Conservation (phyloP, 2,329 filamentous ascomycete genomes). For the Apiospora pterosperma region DNA sequence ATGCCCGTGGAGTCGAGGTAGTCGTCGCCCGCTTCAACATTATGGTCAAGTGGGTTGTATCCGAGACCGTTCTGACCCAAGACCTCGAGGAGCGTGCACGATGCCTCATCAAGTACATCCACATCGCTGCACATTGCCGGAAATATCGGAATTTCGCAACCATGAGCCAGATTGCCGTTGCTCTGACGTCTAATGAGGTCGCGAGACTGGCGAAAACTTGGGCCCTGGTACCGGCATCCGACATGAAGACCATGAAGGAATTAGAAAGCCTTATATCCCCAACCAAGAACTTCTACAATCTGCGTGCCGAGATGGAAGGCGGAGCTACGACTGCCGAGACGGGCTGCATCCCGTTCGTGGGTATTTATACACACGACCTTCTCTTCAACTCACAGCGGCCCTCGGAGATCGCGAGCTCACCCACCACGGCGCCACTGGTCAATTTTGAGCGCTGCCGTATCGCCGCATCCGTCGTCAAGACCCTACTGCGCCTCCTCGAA, state of each 20-base stretch:
- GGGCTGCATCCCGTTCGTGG: constrained; percentile 82
- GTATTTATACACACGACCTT: constrained; percentile 78
- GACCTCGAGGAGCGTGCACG: constrained; percentile 68
- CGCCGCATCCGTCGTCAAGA: constrained; percentile 75
- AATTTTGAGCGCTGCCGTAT: constrained; percentile 82
- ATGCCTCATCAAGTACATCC: constrained; percentile 77
- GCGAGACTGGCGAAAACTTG: constrained; percentile 67
- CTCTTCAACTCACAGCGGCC: constrained; percentile 79
- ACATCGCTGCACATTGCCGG: constrained; percentile 74
- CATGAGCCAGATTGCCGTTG: constrained; percentile 76
- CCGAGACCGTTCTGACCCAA: constrained; percentile 73
- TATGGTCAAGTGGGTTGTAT: constrained; percentile 83
- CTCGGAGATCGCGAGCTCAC: constrained; percentile 67
- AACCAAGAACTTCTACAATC: constrained; percentile 71
- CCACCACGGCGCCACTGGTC: constrained; percentile 64
- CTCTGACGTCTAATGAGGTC: constrained; percentile 71
- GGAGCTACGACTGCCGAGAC: constrained; percentile 51
- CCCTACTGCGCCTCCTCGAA: constrained; percentile 72
- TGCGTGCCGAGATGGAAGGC: constrained; percentile 78
- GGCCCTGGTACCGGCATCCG: constrained; percentile 62
- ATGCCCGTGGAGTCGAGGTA: constrained; percentile 74
- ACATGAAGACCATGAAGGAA: constrained; percentile 63
- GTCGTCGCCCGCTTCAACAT: constrained; percentile 85
- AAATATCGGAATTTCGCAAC: constrained; percentile 80
- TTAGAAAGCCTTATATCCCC: constrained; percentile 74